Evolutionary conservation across 2,329 filamentous ascomycete genomes (phyloP), one percentile per base, ranked within the genome.

Genomic region (Stemphylium beticola): DNA sequence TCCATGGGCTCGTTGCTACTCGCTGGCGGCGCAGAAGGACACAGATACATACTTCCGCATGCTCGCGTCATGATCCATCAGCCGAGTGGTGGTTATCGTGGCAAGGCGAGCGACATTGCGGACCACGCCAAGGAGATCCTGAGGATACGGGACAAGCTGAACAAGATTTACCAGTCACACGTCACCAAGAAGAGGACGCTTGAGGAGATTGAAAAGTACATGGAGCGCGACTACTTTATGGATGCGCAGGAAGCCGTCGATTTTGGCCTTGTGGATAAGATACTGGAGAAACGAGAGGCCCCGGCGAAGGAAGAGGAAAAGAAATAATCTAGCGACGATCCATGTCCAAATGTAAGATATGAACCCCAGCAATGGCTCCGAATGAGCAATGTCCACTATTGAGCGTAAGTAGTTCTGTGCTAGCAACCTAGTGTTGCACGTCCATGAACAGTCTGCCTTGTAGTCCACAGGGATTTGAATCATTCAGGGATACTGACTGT

Each of bases 41-140:
- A 95, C 76, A 83, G 95, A 33, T 97, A 88, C 75, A 92, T 91
- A 49, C 83, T 99, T 31, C 93, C 93, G n/a, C 93, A 99, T 75
- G 91, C 88, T 65, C 90, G 91, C 48, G 90, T 99, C 71, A 99
- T 99, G 95, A 88, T 99, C 50, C 95, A 99, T 78, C 95, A 99
- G 74, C 95, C 96, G 0, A 87, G 90, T 2, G 93, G 93, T 41
- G 87, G 87, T 3, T 88, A 87, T 67, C 80, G 79, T 38, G 87
- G 87, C 11, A 86, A 88, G 61, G 87, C 87, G 26, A 83, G 78
- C 29, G 95, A 99, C 71, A 98, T 99, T 61, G 85, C 96, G 42
- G 98, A 99, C 60, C 96, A 99, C 72, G 95, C 95, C 4, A 97
- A 93, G 71, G 93, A 99, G 81, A 99, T 99, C 52, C 82, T 98